Percentiles rank a stretch among this genome's conserved stretches.
phyloP scores from a whole-genome alignment of 805 yeast genomes.

The Candida rishiriensis region DNA sequence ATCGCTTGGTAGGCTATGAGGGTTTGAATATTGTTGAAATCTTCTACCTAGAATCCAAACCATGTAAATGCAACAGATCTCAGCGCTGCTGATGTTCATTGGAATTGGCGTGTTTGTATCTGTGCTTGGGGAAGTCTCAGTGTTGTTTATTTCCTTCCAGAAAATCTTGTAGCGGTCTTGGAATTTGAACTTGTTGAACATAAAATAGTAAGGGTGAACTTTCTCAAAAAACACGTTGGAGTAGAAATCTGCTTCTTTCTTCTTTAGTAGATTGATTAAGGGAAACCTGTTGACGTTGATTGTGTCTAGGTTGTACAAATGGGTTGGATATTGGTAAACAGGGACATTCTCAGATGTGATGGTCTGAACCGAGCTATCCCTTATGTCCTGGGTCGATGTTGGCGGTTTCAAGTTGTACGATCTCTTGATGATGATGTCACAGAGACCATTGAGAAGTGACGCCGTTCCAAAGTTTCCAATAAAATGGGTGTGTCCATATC shows the following conservation, averaged over 20 bases:
- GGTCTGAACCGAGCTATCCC: constrained; percentile 31
- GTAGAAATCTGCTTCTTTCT: constrained; percentile 34
- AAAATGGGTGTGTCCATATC: constrained; percentile 43
- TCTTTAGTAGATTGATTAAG: constrained; percentile 29
- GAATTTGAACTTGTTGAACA: constrained; percentile 34
- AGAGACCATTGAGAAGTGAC: constrained; percentile 37
- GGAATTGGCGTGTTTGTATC: constrained; percentile 8
- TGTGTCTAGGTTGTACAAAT: constrained; percentile 27
- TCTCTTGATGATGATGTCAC: constrained; percentile 38
- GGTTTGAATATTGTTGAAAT: constrained; percentile 26
- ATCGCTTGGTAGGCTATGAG: constrained; percentile 18
- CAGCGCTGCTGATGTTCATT: constrained; percentile 27
- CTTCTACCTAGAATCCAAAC: constrained; percentile 40
- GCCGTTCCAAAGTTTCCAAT: constrained; percentile 45
- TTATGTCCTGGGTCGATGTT: constrained; percentile 29
- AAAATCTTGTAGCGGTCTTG: constrained; percentile 32
- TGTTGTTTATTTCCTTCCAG: constrained; percentile 32
- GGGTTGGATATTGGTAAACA: constrained; percentile 31
- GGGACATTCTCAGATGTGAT: constrained; percentile 33
- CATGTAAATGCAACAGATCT: constrained; percentile 42
- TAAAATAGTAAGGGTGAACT: constrained; percentile 41
- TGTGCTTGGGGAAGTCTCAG: not conserved
- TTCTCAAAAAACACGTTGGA: constrained; percentile 36
- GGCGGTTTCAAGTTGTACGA: constrained; percentile 34
- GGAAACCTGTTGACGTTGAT: constrained; percentile 36